Percentiles rank a stretch among this genome's conserved stretches.
Evolutionary conservation across 2,329 filamentous ascomycete genomes (phyloP).

Genomic region (Hypoxylon sp.): DNA sequence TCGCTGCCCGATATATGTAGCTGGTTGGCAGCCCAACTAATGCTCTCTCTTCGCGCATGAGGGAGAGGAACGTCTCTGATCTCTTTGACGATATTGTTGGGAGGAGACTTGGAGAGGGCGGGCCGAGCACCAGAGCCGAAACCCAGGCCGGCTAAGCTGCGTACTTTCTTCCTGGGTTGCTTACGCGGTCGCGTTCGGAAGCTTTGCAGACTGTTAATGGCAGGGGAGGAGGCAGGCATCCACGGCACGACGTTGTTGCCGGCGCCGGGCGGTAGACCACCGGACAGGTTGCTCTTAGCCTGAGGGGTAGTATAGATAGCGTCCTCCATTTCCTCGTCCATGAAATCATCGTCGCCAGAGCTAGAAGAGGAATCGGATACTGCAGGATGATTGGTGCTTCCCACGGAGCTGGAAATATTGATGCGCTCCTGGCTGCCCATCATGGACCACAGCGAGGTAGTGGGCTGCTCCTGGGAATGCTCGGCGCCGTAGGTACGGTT

Average conservation of each 20-base stretch:
- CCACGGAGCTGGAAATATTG: conserved; percentile 79
- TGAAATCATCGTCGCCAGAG: conserved; percentile 73
- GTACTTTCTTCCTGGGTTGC: conserved; percentile 64
- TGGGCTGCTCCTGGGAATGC: conserved; percentile 68
- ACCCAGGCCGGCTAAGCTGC: conserved; percentile 58
- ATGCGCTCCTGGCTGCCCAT: conserved; percentile 74
- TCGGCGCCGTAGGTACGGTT: conserved; percentile 56
- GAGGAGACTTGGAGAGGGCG: conserved; percentile 75
- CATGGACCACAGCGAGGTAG: conserved; percentile 75
- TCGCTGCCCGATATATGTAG: conserved; percentile 84
- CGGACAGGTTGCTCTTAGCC: conserved; percentile 64
- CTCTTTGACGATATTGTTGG: conserved; percentile 53
- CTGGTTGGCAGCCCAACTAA: conserved; percentile 90
- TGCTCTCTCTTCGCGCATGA: conserved; percentile 79
- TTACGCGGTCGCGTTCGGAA: conserved; percentile 79
- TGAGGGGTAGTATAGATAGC: conserved; percentile 85
- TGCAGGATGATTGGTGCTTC: conserved; percentile 77
- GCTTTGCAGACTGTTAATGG: conserved; percentile 79
- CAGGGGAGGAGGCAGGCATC: conserved; percentile 72
- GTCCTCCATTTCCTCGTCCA: conserved; percentile 81
- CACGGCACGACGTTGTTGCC: conserved; percentile 59
- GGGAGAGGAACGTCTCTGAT: conserved; percentile 49
- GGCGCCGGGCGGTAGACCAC: conserved; percentile 55
- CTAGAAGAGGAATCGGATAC: conserved; percentile 79
- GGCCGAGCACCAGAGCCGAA: conserved; percentile 55